A percentile compares a stretch with the other conserved stretches of the same genome.
These are phyloP conservation scores for Puccinia horiana DNA, from an alignment of 1,284 basidiomycete species.

Conservation along the genomic window DNA sequence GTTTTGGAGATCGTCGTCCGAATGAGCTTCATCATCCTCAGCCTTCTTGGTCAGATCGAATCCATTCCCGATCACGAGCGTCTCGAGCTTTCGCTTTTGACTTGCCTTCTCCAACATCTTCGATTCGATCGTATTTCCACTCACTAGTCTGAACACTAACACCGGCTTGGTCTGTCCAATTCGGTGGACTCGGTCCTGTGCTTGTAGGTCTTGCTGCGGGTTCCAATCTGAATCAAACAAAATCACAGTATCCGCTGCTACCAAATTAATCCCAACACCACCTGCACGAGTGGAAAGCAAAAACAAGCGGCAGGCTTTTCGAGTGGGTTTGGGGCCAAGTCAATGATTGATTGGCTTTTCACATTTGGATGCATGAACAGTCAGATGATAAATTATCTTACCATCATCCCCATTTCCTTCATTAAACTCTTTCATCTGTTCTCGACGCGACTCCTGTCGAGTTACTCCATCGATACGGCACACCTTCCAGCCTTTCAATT, in stretches of 20 bases:
- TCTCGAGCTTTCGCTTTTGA: constrained; percentile 85
- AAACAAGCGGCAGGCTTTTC: constrained; percentile 69
- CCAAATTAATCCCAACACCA: constrained; percentile 80
- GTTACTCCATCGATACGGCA: constrained; percentile 90
- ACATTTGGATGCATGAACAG: too few relatives aligned
- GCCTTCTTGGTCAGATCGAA: constrained; percentile 57
- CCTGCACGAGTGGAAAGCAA: constrained; percentile 88
- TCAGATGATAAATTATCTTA: too few relatives aligned
- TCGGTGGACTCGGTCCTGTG: constrained; percentile 73
- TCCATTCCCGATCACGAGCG: constrained; percentile 88
- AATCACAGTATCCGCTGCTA: constrained; percentile 89
- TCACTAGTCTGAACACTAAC: constrained; percentile 78
- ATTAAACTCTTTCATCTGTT: constrained; percentile 84
- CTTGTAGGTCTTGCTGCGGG: constrained; percentile 94
- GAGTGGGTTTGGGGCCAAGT: neutral
- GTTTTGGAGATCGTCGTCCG: constrained; percentile 45
- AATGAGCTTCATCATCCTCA: constrained; percentile 55
- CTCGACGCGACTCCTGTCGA: constrained; percentile 72
- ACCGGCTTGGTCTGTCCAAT: constrained; percentile 50
- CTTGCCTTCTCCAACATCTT: constrained; percentile 84
- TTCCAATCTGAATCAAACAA: constrained; percentile 96
- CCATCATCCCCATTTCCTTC: constrained; percentile 67
- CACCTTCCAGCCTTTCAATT: constrained; percentile 75
- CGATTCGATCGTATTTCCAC: constrained; percentile 80
- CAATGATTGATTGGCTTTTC: neutral